Base-by-base conservation (phyloP, 1,284 basidiomycete species). In the Apiotrichum mycotoxinovorans region DNA sequence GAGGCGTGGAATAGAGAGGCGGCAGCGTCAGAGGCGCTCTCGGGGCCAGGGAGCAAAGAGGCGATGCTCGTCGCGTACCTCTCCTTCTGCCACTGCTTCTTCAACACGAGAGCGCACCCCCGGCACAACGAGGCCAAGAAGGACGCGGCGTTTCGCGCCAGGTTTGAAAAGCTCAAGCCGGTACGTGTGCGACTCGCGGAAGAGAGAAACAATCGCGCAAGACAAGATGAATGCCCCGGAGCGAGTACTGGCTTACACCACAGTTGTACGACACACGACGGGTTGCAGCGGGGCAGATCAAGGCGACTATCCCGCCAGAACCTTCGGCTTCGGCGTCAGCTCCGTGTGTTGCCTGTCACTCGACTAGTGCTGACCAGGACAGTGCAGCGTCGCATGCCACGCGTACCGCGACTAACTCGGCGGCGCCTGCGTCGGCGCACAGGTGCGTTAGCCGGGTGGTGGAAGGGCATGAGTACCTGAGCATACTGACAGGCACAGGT, bases 51-150 rank as follows among this genome's bases (percentile, higher is more conserved):
- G 1, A 65, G 61, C 51, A 66, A 67, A 51, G 68, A 74, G 40
- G 70, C 72, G 38, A 65, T 71, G 61, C 75, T 75, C 57, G 61
- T 75, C 38, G 66, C 65, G 2, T 77, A 73, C 55, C 45, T 47
- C 12, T 47, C 45, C 18, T 47, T 47, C 15, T 47, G 45, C 45
- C 18, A 47, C 33, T n/a, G 30, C n/a, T 47, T 22, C 20, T 7
- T 47, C 37, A 40, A 40, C 25, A 60, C 67, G 18, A 64, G 67
- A 40, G 65, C 71, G 18, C 68, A 60, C 43, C 58, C 58, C 40
- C 60, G 58, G 26, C 71, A 70, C 61, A 51, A 47, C 7, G 66
- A 69, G 27, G 55, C 53, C 30, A 66, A 56, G 56, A 48, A 61
- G 54, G 70, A 75, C 60, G 61, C 64, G 34, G 56, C 53, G 56